phyloP scores from a whole-genome alignment of 768 basidiomycete genomes.

The Lentinula sp. region DNA sequence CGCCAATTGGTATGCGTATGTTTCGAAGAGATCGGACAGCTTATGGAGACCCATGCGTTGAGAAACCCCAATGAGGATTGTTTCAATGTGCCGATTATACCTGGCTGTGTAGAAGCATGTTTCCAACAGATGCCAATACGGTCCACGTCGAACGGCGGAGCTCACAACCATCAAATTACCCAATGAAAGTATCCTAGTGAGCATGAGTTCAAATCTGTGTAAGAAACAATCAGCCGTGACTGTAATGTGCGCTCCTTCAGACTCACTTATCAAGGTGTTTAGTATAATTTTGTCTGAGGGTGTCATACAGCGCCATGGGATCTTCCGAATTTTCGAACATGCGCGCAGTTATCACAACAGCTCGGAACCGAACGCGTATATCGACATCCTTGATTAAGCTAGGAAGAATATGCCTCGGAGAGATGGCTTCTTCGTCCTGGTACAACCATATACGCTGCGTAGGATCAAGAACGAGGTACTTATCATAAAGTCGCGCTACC shows the following conservation, averaged over 20 bases:
- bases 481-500: conserved; percentile 58
- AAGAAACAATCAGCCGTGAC: conserved; percentile 1
- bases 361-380: conserved; percentile 78
- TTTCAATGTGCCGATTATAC: conserved; percentile 36
- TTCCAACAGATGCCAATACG: conserved; percentile 88
- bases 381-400: conserved; percentile 62
- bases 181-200: conserved; percentile 64
- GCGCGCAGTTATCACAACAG: conserved; percentile 51
- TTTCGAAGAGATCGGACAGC: conserved; percentile 62
- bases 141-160: conserved; percentile 68
- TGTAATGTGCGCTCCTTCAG: not conserved
- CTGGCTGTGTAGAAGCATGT: conserved; percentile 35
- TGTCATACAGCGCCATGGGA: conserved; percentile 36
- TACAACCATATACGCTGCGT: conserved; percentile 40
- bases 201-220: conserved; percentile 65
- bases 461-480: conserved; percentile 57
- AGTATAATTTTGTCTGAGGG: conserved; percentile 39
- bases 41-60: conserved; percentile 57
- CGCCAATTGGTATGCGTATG: conserved; percentile 74
- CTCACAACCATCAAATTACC: conserved; percentile 78
- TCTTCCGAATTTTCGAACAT: conserved; percentile 45
- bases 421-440: conserved; percentile 20
- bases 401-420: conserved; percentile 44
- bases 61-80: conserved; percentile 57
- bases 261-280: conserved; percentile 46